These are phyloP conservation scores for Xylaria nigripes DNA, from an alignment of 495 filamentous ascomycete species.

Conservation along the genomic window DNA sequence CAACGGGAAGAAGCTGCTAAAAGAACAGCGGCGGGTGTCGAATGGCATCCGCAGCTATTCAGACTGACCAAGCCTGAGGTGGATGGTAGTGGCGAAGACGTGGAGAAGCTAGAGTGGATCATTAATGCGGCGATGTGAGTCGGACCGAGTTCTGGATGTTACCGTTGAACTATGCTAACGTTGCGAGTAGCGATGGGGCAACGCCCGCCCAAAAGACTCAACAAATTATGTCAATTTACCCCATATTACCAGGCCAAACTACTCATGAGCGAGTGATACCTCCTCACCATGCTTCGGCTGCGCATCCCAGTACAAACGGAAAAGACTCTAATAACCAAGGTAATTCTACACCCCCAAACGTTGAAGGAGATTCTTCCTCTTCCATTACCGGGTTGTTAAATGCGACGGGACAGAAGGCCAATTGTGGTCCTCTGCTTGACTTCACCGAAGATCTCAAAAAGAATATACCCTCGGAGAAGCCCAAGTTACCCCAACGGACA, in stretches of 20 bases:
- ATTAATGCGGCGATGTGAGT: constrained; percentile 80
- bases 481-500: constrained; percentile 7
- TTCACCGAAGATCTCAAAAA: constrained; percentile 45
- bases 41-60: constrained; percentile 88
- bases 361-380: constrained; percentile 21
- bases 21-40: constrained; percentile 69
- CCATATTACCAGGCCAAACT: constrained; percentile 70
- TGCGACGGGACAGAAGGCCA: constrained; percentile 31
- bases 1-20: constrained; percentile 84
- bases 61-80: constrained; percentile 63
- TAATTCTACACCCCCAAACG: constrained; percentile 19
- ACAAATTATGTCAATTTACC: constrained; percentile 80
- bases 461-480: constrained; percentile 31
- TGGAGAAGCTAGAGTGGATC: constrained; percentile 87
- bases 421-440: constrained; percentile 39
- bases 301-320: constrained; percentile 3
- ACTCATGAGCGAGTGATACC: constrained; percentile 28
- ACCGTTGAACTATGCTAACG: constrained; percentile 20
- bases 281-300: constrained; percentile 25
- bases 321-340: constrained; percentile 17
- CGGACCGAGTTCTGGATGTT: not conserved
- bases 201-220: constrained; percentile 66
- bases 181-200: constrained; percentile 43
- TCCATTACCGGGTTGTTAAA: constrained; percentile 36
- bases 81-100: constrained; percentile 69